These are phyloP conservation scores for Diplocarpon mali DNA, from an alignment of 2,329 filamentous ascomycete species.

Conservation along the genomic window DNA sequence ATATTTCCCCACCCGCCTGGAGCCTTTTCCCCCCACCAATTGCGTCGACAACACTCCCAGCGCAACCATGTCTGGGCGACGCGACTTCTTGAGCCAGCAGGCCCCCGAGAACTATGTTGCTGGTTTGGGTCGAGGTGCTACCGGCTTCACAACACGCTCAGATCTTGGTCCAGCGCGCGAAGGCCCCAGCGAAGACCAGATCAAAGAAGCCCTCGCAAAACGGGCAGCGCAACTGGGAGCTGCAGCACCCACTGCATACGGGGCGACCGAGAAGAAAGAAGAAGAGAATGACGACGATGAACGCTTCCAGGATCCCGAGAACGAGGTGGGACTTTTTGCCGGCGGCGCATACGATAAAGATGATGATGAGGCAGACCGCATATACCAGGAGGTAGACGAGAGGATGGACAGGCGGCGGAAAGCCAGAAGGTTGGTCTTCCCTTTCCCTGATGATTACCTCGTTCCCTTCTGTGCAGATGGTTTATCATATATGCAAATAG, in stretches of 20 bases:
- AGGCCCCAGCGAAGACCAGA: conserved; percentile 93
- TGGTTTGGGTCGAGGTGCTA: conserved; percentile 93
- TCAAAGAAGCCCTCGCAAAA: conserved; percentile 94
- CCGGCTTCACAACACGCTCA: conserved; percentile 93
- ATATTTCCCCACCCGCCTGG: background rate
- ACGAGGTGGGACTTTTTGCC: conserved; percentile 90
- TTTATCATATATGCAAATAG: conserved; percentile 57
- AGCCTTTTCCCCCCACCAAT: background rate
- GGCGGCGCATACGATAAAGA: conserved; percentile 95
- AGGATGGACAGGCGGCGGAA: conserved; percentile 88
- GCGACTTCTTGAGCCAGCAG: conserved; percentile 80
- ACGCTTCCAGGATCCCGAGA: conserved; percentile 90
- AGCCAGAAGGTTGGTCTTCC: conserved; percentile 65
- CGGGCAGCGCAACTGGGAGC: conserved; percentile 73
- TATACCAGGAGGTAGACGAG: conserved; percentile 93
- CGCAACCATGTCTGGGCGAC: conserved; percentile 37
- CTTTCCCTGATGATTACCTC: conserved; percentile 17
- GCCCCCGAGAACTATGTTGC: conserved; percentile 86
- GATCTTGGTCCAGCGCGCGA: conserved; percentile 92
- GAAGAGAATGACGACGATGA: conserved; percentile 60
- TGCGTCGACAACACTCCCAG: background rate
- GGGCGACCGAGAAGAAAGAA: conserved; percentile 41
- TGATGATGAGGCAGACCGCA: conserved; percentile 92
- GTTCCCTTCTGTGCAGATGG: conserved; percentile 36
- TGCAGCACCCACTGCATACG: conserved; percentile 62